Conservation (phyloP, 768 basidiomycete genomes). For the Boletus fagicola region DNA sequence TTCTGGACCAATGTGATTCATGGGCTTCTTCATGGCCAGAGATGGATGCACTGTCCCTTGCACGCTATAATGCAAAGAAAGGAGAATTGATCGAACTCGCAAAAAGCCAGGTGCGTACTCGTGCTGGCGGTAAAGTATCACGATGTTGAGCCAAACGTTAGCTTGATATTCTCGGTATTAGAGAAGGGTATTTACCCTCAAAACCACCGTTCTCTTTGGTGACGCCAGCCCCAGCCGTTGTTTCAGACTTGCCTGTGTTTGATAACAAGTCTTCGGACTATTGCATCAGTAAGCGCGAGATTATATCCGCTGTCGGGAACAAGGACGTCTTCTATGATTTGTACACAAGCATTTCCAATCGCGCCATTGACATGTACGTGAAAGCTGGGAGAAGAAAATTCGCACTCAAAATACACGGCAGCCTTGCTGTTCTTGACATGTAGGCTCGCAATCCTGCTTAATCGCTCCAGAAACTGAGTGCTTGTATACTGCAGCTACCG, state of each 20-base stretch:
- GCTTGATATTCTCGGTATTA: slow-evolving; percentile 85
- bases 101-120: slow-evolving; percentile 67
- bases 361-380: slow-evolving; percentile 81
- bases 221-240: slow-evolving; percentile 18
- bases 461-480: slow-evolving; percentile 9
- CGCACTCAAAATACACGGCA: slow-evolving; percentile 81
- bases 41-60: slow-evolving; percentile 46
- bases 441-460: slow-evolving; percentile 42
- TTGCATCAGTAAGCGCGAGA: slow-evolving; percentile 57
- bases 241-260: slow-evolving; percentile 16
- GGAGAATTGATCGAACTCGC: slow-evolving; percentile 92
- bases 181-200: slow-evolving; percentile 65
- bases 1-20: slow-evolving; percentile 72
- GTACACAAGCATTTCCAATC: slow-evolving; percentile 73
- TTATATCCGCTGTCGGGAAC: slow-evolving; percentile 56
- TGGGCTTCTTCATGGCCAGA: slow-evolving; percentile 55
- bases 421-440: slow-evolving; percentile 86
- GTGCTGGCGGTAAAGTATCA: not conserved
- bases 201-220: slow-evolving; percentile 70
- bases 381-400: slow-evolving; percentile 82
- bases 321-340: slow-evolving; percentile 69
- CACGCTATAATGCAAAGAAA: slow-evolving; percentile 68
- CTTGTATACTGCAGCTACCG: slow-evolving; percentile 54
- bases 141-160: slow-evolving; percentile 32
- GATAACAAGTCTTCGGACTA: slow-evolving; percentile 24